Evolutionary conservation across 2,329 filamentous ascomycete species (phyloP).

Genomic region (Podosphaera xanthii): DNA sequence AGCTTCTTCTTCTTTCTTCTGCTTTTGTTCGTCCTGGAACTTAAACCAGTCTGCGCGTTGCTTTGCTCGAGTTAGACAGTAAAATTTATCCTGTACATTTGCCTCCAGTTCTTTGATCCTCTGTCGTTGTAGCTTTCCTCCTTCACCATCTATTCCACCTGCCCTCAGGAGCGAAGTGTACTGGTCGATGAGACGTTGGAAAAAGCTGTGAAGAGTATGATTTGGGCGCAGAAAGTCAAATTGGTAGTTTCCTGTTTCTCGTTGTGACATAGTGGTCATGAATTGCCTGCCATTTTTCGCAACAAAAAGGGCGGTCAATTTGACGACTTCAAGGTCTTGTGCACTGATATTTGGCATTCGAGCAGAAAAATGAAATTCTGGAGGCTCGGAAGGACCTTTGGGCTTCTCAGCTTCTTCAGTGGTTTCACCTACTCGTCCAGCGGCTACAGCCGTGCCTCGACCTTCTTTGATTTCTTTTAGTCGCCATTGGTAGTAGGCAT

Average conservation of each 20-base stretch:
- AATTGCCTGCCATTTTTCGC: constrained; percentile 83
- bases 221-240: constrained; percentile 92
- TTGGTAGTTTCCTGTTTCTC: constrained; percentile 75
- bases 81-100: constrained; percentile 59
- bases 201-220: constrained; percentile 91
- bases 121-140: constrained; percentile 45
- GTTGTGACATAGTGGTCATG: constrained; percentile 72
- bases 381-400: constrained; percentile 62
- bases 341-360: constrained; percentile 95
- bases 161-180: constrained; percentile 60
- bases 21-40: constrained; percentile 63
- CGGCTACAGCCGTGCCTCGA: constrained; percentile 54
- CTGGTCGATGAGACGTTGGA: constrained; percentile 77
- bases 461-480: constrained; percentile 68
- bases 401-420: constrained; percentile 38
- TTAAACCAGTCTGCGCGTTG: constrained; percentile 73
- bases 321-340: constrained; percentile 57
- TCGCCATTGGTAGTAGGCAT: constrained; percentile 77
- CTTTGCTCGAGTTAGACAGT: constrained; percentile 58
- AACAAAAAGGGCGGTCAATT: constrained; percentile 70
- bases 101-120: constrained; percentile 49
- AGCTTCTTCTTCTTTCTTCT: constrained; percentile 69
- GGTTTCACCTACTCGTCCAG: constrained; percentile 46
- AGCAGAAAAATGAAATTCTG: constrained; percentile 79
- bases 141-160: constrained; percentile 37